Conservation (phyloP, 129 eudicot species). For the Deinandra increscens region DNA sequence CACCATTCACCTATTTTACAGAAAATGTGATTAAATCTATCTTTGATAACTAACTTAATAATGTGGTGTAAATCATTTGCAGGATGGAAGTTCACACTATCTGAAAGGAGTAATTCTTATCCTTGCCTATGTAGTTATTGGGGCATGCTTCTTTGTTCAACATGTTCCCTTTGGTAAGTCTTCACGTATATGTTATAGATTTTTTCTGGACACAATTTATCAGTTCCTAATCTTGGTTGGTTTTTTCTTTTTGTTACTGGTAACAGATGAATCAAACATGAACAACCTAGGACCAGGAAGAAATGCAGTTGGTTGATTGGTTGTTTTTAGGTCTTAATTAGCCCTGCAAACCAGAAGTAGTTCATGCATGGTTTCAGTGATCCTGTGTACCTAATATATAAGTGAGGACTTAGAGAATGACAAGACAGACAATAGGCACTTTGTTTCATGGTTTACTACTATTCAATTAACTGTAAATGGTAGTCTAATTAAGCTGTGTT, state of each 20-base stretch:
- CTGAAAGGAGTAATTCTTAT: conserved; percentile 59
- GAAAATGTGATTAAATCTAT: background rate
- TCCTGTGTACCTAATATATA: background rate
- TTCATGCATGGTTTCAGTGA: background rate
- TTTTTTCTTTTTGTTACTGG: background rate
- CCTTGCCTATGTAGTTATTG: conserved; percentile 49
- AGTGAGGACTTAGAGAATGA: conserved; percentile 19
- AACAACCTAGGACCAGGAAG: conserved; percentile 15
- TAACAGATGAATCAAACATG: conserved; percentile 18
- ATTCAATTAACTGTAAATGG: conserved; percentile 4
- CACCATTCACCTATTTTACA: too few relatives aligned
- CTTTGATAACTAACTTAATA: background rate
- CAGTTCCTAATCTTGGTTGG: background rate
- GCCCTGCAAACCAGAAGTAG: background rate
- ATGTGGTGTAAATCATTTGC: conserved; percentile 11
- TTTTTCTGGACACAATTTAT: background rate
- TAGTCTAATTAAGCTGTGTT: background rate
- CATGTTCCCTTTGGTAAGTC: conserved; percentile 35
- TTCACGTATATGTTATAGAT: background rate
- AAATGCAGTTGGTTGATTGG: conserved; percentile 20
- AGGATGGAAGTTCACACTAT: conserved; percentile 77
- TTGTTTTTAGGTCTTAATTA: background rate
- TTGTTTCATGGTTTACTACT: conserved; percentile 7
- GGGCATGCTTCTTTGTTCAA: conserved; percentile 55
- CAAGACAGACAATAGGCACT: too few relatives aligned